phyloP scores from a whole-genome alignment of 331 rosid genomes.

The Quercus phellos region DNA sequence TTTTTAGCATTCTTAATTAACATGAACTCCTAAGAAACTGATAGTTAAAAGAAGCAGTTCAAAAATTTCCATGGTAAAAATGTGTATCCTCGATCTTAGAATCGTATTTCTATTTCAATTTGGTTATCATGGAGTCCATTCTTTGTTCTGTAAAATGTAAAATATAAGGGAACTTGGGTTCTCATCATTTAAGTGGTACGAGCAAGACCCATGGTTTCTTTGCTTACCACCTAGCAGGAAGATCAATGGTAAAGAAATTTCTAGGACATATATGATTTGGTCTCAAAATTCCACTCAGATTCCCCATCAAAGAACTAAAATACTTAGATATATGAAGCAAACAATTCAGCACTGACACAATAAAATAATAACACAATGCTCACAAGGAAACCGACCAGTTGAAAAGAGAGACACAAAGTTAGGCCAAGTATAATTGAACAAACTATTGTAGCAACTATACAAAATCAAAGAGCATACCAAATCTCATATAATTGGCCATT shows the following conservation, averaged over 20 bases:
- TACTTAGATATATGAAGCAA: conserved; percentile 7
- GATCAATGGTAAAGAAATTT: conserved; percentile 5
- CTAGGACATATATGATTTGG: conserved; percentile 25
- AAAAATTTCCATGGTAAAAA: too few relatives aligned
- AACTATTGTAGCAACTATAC: neutral
- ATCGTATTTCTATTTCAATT: neutral
- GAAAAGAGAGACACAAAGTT: conserved; percentile 15
- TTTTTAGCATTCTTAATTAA: too few relatives aligned
- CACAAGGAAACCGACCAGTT: conserved; percentile 21
- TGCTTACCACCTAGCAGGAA: conserved; percentile 22
- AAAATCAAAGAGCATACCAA: neutral
- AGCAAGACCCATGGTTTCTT: conserved; percentile 6
- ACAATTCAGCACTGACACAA: conserved; percentile 3
- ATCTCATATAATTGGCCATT: neutral
- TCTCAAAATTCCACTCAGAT: conserved; percentile 10
- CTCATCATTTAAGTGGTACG: too few relatives aligned
- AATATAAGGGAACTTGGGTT: too few relatives aligned
- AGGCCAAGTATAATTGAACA: conserved; percentile 6
- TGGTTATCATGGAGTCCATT: neutral
- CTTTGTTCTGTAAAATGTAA: too few relatives aligned
- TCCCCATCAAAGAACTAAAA: neutral
- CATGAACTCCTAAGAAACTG: too few relatives aligned
- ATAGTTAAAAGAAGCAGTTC: too few relatives aligned
- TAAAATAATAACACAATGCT: conserved; percentile 10
- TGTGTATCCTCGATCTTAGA: neutral